Evolutionary conservation across 78 protist species (phyloP).

Genomic region (Polysphondylium violaceum): DNA sequence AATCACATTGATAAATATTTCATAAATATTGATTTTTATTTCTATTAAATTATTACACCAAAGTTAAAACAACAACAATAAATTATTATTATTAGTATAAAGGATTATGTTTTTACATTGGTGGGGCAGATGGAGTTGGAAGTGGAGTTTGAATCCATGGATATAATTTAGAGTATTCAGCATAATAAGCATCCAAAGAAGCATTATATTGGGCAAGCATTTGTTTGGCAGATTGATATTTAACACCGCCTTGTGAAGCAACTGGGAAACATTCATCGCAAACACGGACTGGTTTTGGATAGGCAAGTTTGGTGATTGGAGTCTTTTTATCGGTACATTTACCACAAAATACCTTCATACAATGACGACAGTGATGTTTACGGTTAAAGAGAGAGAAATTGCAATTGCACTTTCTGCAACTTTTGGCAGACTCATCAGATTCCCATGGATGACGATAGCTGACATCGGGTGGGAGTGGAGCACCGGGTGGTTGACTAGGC

Average conservation of each 20-base stretch:
- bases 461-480: conserved; percentile 76
- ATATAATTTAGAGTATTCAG: conserved; percentile 26
- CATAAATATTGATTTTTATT: too few species aligned
- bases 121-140: conserved; percentile 3
- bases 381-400: conserved; percentile 33
- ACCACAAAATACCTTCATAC: conserved; percentile 54
- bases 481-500: conserved; percentile 63
- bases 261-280: conserved; percentile 60
- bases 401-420: conserved; percentile 33
- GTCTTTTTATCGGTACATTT: conserved; percentile 43
- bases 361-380: conserved; percentile 81
- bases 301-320: conserved; percentile 45
- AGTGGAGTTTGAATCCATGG: conserved; percentile 36
- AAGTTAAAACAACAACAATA: too few species aligned
- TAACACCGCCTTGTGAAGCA: conserved; percentile 42
- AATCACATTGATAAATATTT: too few species aligned
- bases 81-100: too few species aligned
- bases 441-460: conserved; percentile 78
- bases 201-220: conserved; percentile 15
- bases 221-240: conserved; percentile 63
- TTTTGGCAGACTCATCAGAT: conserved; percentile 14
- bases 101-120: too few species aligned
- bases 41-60: too few species aligned
- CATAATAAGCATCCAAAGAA: conserved; percentile 19
- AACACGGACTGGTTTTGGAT: conserved; percentile 67